phyloP scores from a whole-genome alignment of 345 rosid species.

The Acer saccharum region DNA sequence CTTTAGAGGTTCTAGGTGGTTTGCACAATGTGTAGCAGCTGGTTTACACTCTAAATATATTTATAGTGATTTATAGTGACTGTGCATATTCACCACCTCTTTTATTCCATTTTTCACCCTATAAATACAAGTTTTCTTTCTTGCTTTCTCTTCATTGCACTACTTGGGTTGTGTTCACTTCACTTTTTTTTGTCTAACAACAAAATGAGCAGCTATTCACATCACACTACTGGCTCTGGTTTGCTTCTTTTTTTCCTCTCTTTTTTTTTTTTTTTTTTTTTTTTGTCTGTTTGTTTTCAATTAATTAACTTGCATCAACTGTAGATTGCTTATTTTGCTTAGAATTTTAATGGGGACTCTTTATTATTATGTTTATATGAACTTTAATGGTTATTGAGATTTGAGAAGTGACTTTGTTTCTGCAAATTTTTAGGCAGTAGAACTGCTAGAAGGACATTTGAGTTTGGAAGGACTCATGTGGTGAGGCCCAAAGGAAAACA shows the following conservation, averaged over 20 bases:
- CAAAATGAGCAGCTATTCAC: conserved; percentile 78
- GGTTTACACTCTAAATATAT: conserved; percentile 41
- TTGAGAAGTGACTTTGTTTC: conserved; percentile 11
- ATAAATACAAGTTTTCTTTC: conserved; percentile 49
- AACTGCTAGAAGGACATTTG: conserved; percentile 57
- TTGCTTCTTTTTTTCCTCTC: conserved; percentile 30
- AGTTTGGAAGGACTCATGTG: conserved; percentile 77
- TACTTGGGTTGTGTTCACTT: conserved; percentile 8
- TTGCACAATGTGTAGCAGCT: conserved; percentile 35
- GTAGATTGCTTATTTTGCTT: neutral
- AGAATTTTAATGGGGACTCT: neutral
- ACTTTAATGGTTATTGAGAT: neutral
- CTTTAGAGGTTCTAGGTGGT: conserved; percentile 38
- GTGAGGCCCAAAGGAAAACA: conserved; percentile 83
- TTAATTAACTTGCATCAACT: neutral
- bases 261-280: too few species aligned
- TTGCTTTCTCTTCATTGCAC: conserved; percentile 32
- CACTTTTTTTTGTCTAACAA: conserved; percentile 10
- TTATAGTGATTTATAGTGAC: conserved; percentile 23
- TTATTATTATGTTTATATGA: conserved; percentile 12
- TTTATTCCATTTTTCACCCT: conserved; percentile 58
- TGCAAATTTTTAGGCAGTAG: conserved; percentile 54
- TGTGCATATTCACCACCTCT: conserved; percentile 44
- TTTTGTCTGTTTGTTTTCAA: neutral
- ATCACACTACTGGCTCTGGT: conserved; percentile 68